A percentile compares a stretch with the other conserved stretches of the same genome.
Evolutionary conservation across 257 asterid species (phyloP).

Genomic region (Petunia axillaris): DNA sequence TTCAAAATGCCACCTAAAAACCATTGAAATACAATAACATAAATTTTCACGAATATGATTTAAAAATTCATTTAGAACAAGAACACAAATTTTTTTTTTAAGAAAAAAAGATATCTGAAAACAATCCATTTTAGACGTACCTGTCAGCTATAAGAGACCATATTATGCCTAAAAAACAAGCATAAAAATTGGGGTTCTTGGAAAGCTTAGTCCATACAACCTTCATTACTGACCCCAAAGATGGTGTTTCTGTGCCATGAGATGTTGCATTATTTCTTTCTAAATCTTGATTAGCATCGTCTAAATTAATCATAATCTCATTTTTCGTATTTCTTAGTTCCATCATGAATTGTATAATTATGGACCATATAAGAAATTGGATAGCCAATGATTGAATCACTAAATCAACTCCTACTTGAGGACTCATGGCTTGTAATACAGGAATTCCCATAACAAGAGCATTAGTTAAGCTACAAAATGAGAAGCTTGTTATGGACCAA

Average conservation of each 20-base stretch:
- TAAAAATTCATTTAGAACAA: neutral
- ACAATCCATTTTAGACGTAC: slow-evolving; percentile 29
- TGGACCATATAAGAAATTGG: slow-evolving; percentile 67
- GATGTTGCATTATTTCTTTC: neutral
- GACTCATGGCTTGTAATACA: slow-evolving; percentile 70
- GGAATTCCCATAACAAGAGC: slow-evolving; percentile 80
- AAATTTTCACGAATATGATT: neutral
- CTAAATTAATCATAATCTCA: neutral
- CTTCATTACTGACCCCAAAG: slow-evolving; percentile 44
- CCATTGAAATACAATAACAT: neutral
- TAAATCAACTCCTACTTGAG: slow-evolving; percentile 51
- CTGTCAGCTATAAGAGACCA: slow-evolving; percentile 70
- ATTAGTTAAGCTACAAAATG: slow-evolving; percentile 58
- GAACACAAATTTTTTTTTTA: neutral
- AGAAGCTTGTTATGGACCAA: slow-evolving; percentile 69
- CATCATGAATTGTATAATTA: slow-evolving; percentile 47
- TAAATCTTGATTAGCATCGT: neutral
- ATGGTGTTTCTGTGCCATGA: neutral
- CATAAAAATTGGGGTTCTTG: slow-evolving; percentile 63
- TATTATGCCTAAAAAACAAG: slow-evolving; percentile 64
- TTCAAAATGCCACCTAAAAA: slow-evolving; percentile 61
- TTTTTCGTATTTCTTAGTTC: slow-evolving; percentile 46
- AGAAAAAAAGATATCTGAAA: neutral
- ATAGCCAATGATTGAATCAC: slow-evolving; percentile 68
- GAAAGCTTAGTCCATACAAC: slow-evolving; percentile 51